These are phyloP conservation scores for Geranium brycei DNA, from an alignment of 345 rosid species.

Conservation along the genomic window DNA sequence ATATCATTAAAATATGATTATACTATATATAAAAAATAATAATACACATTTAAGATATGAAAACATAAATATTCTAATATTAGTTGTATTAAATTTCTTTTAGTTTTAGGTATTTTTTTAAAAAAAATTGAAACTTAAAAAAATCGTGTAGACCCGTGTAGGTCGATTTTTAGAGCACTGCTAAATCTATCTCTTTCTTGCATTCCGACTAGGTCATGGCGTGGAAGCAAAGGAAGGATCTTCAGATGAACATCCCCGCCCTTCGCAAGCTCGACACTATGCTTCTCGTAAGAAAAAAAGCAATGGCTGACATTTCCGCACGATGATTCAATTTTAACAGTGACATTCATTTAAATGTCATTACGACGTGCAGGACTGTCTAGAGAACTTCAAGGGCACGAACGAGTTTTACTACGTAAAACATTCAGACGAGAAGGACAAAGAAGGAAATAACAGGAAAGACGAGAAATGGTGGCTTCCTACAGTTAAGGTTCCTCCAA, in stretches of 20 bases:
- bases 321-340: background rate
- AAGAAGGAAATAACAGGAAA: slow-evolving; percentile 19
- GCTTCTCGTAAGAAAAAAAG: slow-evolving; percentile 56
- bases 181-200: background rate
- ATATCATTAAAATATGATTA: too few species aligned
- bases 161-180: background rate
- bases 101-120: too few species aligned
- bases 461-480: slow-evolving; percentile 77
- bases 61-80: too few species aligned
- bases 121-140: too few species aligned
- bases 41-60: too few species aligned
- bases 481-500: slow-evolving; percentile 54
- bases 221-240: slow-evolving; percentile 63
- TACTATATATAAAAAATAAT: too few species aligned
- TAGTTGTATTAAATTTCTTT: too few species aligned
- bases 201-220: slow-evolving; percentile 46
- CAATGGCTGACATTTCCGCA: background rate
- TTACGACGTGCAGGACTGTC: slow-evolving; percentile 34
- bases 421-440: slow-evolving; percentile 31
- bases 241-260: slow-evolving; percentile 57
- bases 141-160: too few species aligned
- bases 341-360: background rate
- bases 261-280: slow-evolving; percentile 53
- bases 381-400: slow-evolving; percentile 32
- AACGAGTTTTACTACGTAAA: slow-evolving; percentile 39